Evolutionary conservation across 352 stramenopile genomes (phyloP), one percentile per base, ranked within the genome.

Genomic region (Phytophthora crassamura): DNA sequence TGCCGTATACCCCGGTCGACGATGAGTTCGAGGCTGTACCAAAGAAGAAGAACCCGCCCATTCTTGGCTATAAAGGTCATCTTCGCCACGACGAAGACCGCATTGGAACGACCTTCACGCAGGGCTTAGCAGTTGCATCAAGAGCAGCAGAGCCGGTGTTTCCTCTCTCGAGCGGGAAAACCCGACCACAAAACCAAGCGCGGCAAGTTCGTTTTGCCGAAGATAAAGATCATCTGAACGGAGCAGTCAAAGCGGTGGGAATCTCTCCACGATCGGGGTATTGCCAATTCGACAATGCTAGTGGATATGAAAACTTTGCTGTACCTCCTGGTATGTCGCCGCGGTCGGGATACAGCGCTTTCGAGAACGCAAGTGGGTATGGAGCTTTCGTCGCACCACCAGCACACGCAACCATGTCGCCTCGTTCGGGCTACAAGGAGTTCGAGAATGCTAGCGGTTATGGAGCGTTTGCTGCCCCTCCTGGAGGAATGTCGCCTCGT

Each of bases 81-180:
- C 62, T 88, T 45, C 77, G 82, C 12, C 75, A 82, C 40, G 62
- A 80, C 15, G 64, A 89, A 65, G 84, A 88, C 52, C 72, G 80
- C 22, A 72, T 92, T 38, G 82, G 84, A 14, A 89, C 73, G 14
- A 91, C 84, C n/a, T 92, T 92, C 64, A 85, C 81, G 1, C 77
- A 79, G 6, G 84, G 81, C 0, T 60, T 89, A 6, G 67, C 77
- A 55, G 64, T 79, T 41, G 68, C 69, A 1, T 55, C 65, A 9
- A 68, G 63, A 28, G 43, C 63, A 22, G 42, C 63, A 33, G 64
- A 69, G 33, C 47, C 36, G 30, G 41, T 46, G 2, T 54, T 51
- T 4, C 36, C 50, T 36, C 35, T 22, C 34, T 59, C 25, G 18
- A 38, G 15, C 5, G 30, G 35, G 16, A 62, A 59, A 57, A 7